Percentiles rank a stretch among this genome's conserved stretches.
These are phyloP conservation scores for Cinnamomum chago DNA, from an alignment of 164 flowering plant species.

Conservation along the genomic window DNA sequence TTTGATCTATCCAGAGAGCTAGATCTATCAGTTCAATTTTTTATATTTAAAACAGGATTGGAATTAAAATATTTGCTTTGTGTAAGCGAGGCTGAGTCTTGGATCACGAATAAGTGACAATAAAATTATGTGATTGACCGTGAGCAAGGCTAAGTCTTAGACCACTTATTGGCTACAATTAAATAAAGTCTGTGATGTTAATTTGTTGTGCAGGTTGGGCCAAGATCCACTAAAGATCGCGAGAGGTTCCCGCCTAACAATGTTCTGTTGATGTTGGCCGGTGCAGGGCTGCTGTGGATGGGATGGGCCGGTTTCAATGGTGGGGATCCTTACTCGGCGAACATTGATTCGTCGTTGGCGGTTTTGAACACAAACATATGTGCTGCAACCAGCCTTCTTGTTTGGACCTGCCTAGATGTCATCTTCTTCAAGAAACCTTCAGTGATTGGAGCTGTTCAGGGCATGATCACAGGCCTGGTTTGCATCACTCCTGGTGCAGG, in stretches of 20 bases:
- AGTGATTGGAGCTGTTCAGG: conserved; percentile 23
- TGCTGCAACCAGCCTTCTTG: conserved; percentile 18
- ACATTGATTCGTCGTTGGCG: conserved; percentile 20
- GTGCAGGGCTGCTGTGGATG: conserved; percentile 22
- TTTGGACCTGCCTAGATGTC: conserved; percentile 17
- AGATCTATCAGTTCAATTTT: no score
- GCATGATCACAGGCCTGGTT: conserved; percentile 23
- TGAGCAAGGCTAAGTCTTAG: no score
- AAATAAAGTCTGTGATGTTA: neutral
- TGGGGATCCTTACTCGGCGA: conserved; percentile 20
- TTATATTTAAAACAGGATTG: no score
- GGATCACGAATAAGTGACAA: no score
- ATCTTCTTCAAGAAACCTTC: conserved; percentile 22
- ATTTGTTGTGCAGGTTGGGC: conserved; percentile 13
- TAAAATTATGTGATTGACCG: no score
- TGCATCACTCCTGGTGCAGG: conserved; percentile 25
- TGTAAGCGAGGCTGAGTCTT: no score
- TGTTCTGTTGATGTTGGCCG: conserved; percentile 17
- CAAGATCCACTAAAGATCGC: conserved; percentile 16
- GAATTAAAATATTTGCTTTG: no score
- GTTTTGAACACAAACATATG: conserved; percentile 18
- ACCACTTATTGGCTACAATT: no score
- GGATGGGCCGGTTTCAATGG: conserved; percentile 26
- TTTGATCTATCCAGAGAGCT: no score
- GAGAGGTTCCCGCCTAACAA: conserved; percentile 23